phyloP scores from a whole-genome alignment of 192 early-diverging fungal genomes.

The Entomortierella lignicola region DNA sequence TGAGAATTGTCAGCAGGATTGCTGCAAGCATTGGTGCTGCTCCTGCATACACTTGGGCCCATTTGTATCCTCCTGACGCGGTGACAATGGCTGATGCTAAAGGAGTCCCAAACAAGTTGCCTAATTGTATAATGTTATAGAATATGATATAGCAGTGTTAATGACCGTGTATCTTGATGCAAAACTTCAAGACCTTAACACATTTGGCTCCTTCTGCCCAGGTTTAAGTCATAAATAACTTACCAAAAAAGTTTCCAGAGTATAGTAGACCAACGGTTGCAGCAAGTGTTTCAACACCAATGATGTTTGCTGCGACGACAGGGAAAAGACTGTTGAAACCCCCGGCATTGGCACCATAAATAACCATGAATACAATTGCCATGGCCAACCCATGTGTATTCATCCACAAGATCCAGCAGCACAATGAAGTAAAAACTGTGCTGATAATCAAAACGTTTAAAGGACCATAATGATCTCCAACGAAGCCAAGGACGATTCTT shows the following conservation, averaged over 20 bases:
- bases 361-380: conserved; percentile 50
- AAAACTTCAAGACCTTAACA: too few species aligned
- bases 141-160: too few species aligned
- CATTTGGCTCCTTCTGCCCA: too few species aligned
- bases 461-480: conserved; percentile 56
- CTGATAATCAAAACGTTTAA: conserved; percentile 53
- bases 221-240: too few species aligned
- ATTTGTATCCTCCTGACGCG: too few species aligned
- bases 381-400: conserved; percentile 41
- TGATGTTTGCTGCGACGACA: conserved; percentile 41
- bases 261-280: conserved; percentile 54
- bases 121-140: too few species aligned
- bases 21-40: too few species aligned
- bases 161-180: too few species aligned
- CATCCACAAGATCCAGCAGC: conserved; percentile 57
- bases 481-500: conserved; percentile 52
- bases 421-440: conserved; percentile 51
- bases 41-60: too few species aligned
- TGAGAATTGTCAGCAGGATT: too few species aligned
- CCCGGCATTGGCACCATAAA: conserved; percentile 61
- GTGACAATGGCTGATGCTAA: too few species aligned
- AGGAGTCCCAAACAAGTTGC: too few species aligned
- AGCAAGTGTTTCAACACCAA: conserved; percentile 55
- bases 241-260: conserved; percentile 57
- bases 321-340: conserved; percentile 56